Base-by-base conservation (phyloP, 139 green algal species). In the Closterium sp. region DNA sequence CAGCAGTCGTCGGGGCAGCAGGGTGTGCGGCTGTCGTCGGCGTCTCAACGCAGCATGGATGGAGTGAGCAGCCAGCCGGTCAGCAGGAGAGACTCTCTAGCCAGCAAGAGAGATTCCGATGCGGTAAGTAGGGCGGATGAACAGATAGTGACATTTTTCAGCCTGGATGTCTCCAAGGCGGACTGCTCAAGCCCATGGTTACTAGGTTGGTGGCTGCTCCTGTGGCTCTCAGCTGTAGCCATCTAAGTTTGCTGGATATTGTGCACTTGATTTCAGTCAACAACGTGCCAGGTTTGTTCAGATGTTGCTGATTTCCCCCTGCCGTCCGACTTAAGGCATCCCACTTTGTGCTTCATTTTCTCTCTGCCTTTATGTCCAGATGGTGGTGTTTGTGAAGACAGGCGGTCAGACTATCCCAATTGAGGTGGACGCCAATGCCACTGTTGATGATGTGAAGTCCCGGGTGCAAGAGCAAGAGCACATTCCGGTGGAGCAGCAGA, bases 301-400 rank as follows among this genome's bases (percentile, higher is more conserved):
- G n/a, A n/a, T n/a, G n/a, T n/a, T n/a, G n/a, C n/a, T n/a, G n/a
- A n/a, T n/a, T n/a, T n/a, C n/a, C n/a, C n/a, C n/a, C n/a, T n/a
- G n/a, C n/a, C n/a, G n/a, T n/a, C n/a, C n/a, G n/a, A n/a, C n/a
- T n/a, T n/a, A n/a, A n/a, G n/a, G n/a, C 21, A 66, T 66, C 38
- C 21, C 5, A 76, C 12, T 28, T 76, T 3, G 55, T 76, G 12
- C 23, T 76, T 76, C 5, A 19, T 69, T 69, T 12, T 16, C 12
- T 28, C 25, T 76, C 25, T 76, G 12, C 16, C 55, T 76, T 76
- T 1, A 1, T 2, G 23, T 76, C 55, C 83, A 86, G 83, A 33
- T 86, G 83, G 83, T 86, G 21, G 83, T 86, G 28, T 86, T 86
- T 86, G 83, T 86, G 83, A 86, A 86, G 28, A 86, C 83, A 33